Evolutionary conservation across 73 alveolate species (phyloP).

Genomic region (Effrenium voratum): DNA sequence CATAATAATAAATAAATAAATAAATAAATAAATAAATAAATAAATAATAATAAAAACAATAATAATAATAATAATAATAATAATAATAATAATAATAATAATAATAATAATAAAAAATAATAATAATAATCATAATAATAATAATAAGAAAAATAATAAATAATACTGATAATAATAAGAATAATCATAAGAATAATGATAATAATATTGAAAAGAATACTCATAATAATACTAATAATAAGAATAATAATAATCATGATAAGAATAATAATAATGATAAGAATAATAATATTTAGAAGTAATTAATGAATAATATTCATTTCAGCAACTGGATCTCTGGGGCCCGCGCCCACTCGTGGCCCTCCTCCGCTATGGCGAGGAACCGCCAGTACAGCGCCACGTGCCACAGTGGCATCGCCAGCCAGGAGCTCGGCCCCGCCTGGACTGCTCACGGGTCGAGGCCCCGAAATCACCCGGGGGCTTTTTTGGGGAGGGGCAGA

Average conservation of each 20-base stretch:
- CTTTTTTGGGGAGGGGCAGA: not conserved
- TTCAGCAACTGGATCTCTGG: too few species aligned
- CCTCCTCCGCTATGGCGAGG: not conserved
- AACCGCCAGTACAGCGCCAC: not conserved
- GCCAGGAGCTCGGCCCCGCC: not conserved
- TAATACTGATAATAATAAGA: not conserved
- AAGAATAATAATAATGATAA: not conserved
- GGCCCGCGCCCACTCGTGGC: conserved; percentile 28
- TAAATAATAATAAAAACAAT: too few species aligned
- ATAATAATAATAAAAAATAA: too few species aligned
- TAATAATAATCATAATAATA: too few species aligned
- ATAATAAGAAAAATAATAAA: not conserved
- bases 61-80: too few species aligned
- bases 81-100: too few species aligned
- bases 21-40: too few species aligned
- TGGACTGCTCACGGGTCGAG: not conserved
- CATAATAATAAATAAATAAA: too few species aligned
- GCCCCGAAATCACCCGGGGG: not conserved
- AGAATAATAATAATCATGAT: not conserved
- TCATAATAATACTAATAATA: not conserved
- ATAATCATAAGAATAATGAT: not conserved
- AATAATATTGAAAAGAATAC: not conserved
- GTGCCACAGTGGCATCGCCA: conserved; percentile 6
- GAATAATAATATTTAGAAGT: not conserved
- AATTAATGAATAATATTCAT: too few species aligned